phyloP scores from a whole-genome alignment of 495 filamentous ascomycete genomes.

The Talaromyces borbonicus region DNA sequence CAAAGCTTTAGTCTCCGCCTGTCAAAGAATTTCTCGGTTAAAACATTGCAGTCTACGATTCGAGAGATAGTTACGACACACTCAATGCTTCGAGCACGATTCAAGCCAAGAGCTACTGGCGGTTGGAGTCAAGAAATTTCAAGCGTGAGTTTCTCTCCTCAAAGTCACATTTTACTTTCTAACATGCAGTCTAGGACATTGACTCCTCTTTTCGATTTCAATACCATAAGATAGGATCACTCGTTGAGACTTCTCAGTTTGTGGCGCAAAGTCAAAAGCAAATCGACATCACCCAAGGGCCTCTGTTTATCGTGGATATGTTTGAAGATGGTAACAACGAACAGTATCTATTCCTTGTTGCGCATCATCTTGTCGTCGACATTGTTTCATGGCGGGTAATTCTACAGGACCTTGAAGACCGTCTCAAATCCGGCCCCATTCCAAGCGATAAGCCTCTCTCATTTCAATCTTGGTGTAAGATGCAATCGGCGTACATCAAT shows the following conservation, averaged over 20 bases:
- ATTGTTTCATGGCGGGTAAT: slow-evolving; percentile 63
- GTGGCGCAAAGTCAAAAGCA: slow-evolving; percentile 30
- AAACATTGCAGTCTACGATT: slow-evolving; percentile 44
- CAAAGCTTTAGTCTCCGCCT: slow-evolving; percentile 58
- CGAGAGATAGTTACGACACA: slow-evolving; percentile 52
- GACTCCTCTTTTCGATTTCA: slow-evolving; percentile 33
- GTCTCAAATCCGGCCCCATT: slow-evolving; percentile 35
- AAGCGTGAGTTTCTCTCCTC: slow-evolving; percentile 13
- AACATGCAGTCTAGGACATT: slow-evolving; percentile 22
- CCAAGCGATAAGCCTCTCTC: slow-evolving; percentile 38
- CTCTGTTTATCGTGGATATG: slow-evolving; percentile 34
- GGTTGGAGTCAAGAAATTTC: slow-evolving; percentile 35
- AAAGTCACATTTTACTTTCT: slow-evolving; percentile 3
- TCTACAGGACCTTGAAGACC: slow-evolving; percentile 54
- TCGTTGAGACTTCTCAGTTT: slow-evolving; percentile 21
- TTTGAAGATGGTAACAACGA: slow-evolving; percentile 43
- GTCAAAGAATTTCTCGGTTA: slow-evolving; percentile 33
- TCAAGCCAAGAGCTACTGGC: slow-evolving; percentile 26
- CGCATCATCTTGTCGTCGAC: slow-evolving; percentile 62
- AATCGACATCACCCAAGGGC: slow-evolving; percentile 32
- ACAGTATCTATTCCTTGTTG: slow-evolving; percentile 52
- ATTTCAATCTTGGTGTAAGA: slow-evolving; percentile 53
- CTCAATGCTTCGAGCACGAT: slow-evolving; percentile 60
- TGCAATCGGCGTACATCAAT: slow-evolving; percentile 33
- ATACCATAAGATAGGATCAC: slow-evolving; percentile 20